Evolutionary conservation across 441 rosid genomes (phyloP).

Genomic region (Pelargonium cotyledonis): DNA sequence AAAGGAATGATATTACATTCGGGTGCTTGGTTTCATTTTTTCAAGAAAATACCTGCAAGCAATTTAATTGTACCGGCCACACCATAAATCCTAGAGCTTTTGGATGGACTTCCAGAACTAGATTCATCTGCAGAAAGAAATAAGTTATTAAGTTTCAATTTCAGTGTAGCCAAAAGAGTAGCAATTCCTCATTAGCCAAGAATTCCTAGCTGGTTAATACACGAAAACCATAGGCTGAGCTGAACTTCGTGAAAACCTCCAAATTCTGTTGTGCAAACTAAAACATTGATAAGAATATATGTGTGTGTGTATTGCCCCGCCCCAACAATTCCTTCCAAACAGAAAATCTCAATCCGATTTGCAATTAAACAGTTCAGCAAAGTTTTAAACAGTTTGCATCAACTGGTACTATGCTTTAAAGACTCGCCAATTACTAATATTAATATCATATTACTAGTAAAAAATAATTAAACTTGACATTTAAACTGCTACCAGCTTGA

Average conservation of each 20-base stretch:
- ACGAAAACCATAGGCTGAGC: not conserved
- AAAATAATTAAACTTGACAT: not conserved
- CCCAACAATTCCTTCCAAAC: no score
- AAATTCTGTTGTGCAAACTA: not conserved
- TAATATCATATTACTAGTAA: not conserved
- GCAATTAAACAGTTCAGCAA: no score
- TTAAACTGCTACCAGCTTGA: not conserved
- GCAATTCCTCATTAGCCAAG: not conserved
- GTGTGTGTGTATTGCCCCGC: not conserved
- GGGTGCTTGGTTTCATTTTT: constrained; percentile 6
- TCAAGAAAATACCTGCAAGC: constrained; percentile 53
- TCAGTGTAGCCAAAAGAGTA: not conserved
- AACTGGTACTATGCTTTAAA: not conserved
- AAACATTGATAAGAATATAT: not conserved
- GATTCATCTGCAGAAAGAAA: constrained; percentile 33
- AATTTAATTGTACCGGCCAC: constrained; percentile 81
- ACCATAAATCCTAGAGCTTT: constrained; percentile 56
- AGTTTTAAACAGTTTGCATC: not conserved
- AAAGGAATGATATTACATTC: not conserved
- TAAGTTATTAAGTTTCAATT: constrained; percentile 4
- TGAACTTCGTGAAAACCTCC: not conserved
- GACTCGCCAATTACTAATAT: not conserved
- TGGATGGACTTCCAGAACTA: constrained; percentile 38
- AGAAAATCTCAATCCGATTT: no score
- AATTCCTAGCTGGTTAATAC: not conserved